A percentile compares a stretch with the other conserved stretches of the same genome.
These are phyloP conservation scores for Adansonia digitata DNA, from an alignment of 345 rosid genomes.

Conservation along the genomic window DNA sequence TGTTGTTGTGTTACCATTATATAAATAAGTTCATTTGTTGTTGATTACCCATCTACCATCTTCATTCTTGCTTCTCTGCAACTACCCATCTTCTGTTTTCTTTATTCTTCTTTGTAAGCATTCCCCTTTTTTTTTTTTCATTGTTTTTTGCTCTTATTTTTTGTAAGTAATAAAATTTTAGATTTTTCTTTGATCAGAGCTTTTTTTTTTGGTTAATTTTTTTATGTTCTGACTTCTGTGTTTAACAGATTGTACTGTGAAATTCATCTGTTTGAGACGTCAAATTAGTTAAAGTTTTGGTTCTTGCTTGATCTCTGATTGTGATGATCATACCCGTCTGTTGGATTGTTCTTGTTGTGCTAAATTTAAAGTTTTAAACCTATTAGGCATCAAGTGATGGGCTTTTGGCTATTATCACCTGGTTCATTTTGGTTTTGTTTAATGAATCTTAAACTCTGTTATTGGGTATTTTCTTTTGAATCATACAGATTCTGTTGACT, in stretches of 20 bases:
- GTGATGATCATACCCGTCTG: constrained; percentile 16
- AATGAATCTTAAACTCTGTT: constrained; percentile 2
- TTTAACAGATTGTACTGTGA: constrained; percentile 16
- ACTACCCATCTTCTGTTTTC: constrained; percentile 21
- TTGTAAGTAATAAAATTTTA: constrained; percentile 15
- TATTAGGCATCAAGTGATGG: constrained; percentile 13
- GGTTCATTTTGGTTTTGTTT: neutral
- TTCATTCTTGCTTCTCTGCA: constrained; percentile 25
- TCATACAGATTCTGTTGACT: constrained; percentile 4
- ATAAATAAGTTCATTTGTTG: constrained; percentile 16
- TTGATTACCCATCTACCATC: constrained; percentile 28
- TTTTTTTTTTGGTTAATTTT: neutral
- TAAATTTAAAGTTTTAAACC: constrained; percentile 11
- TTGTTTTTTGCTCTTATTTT: neutral
- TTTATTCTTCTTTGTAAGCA: constrained; percentile 25
- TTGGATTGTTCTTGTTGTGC: constrained; percentile 13
- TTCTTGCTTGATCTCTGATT: constrained; percentile 9
- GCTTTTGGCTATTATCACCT: neutral
- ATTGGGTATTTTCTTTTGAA: neutral
- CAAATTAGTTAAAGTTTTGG: constrained; percentile 13
- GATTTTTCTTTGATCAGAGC: constrained; percentile 12
- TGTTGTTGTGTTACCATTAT: neutral
- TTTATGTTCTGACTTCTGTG: constrained; percentile 44
- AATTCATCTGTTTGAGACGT: constrained; percentile 19
- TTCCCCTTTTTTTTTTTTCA: neutral